phyloP scores from a whole-genome alignment of 345 rosid genomes.

The Streptanthus diversifolius region DNA sequence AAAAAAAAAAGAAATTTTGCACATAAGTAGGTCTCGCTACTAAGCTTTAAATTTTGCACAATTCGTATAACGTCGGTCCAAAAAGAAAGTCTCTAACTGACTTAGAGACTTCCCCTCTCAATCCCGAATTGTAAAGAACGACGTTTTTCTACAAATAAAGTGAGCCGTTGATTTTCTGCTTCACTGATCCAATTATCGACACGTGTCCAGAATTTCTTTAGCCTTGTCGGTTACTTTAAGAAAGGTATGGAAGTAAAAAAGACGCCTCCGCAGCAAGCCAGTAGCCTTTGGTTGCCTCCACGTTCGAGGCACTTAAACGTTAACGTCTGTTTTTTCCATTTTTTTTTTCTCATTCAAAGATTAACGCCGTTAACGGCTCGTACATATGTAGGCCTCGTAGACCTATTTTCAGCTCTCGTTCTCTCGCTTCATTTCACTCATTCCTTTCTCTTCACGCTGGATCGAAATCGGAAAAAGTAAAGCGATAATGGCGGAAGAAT shows the following conservation, averaged over 20 bases:
- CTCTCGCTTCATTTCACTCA: not conserved
- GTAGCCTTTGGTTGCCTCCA: conserved; percentile 24
- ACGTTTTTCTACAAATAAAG: not conserved
- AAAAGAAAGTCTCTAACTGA: not conserved
- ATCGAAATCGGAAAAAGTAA: conserved; percentile 9
- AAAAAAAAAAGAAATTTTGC: not conserved
- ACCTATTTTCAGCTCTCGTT: conserved; percentile 2
- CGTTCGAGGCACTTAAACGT: conserved; percentile 25
- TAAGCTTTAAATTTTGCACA: not conserved
- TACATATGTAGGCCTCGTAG: not conserved
- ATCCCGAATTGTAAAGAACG: not conserved
- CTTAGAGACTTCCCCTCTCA: not conserved
- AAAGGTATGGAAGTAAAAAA: not conserved
- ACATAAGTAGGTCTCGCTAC: not conserved
- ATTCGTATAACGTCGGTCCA: not conserved
- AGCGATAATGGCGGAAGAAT: conserved; percentile 41
- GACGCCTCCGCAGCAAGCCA: conserved; percentile 1
- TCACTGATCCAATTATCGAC: not conserved
- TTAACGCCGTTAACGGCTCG: conserved; percentile 39
- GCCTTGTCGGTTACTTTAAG: conserved; percentile 19
- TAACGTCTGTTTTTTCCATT: not conserved
- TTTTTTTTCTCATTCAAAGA: not conserved
- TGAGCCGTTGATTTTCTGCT: not conserved
- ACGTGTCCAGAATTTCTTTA: not conserved
- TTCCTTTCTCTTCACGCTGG: conserved; percentile 21